Base-by-base conservation (phyloP, 805 yeast species). In the Myxozyma geophila region DNA sequence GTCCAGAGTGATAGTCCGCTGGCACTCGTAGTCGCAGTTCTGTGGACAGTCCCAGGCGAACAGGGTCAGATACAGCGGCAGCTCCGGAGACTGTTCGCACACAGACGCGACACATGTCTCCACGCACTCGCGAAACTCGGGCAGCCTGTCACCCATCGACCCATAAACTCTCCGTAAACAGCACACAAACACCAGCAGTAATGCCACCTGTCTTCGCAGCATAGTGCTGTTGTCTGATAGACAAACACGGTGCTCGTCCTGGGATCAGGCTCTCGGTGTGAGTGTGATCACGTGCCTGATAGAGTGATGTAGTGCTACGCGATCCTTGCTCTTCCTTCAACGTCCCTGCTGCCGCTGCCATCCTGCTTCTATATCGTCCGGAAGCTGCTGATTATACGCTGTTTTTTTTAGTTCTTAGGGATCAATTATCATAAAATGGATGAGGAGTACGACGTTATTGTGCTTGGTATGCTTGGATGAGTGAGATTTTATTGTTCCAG, bases 391-490 rank as follows among this genome's bases (percentile, higher is more conserved):
- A 28, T 49, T 49, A 49, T 33, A 1, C n/a, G 13, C 36, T 33
- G 17, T 47, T 15, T 19, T 21, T 47, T 5, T 10, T 44, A 44
- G 17, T n/a, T 17, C 2, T 17, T 19, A 4, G 19, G 17, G 19
- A 13, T 2, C 12, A 17, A n/a, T 28, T 47, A 35, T 19, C 33
- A 28, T 7, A 44, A 19, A 17, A 91, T 95, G 97, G 98, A 95
- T 78, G 97, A 92, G 78, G 85, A 90, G 69, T 95, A 92, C 85
- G 99, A 95, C 80, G 97, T 93, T 66, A 93, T 95, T 71, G 98
- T 93, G 35, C 83, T 93, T 64, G 99, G 98, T 74, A 82, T 35
- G 82, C 33, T 74, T 15, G 10, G 21, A 15, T 21, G n/a, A 13
- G 17, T 28, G 47, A 2, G 15, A 0, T 19, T 4, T 19, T 46